Base-by-base conservation (phyloP, 1,284 basidiomycete genomes). In the Cryptococcus depauperatus region DNA sequence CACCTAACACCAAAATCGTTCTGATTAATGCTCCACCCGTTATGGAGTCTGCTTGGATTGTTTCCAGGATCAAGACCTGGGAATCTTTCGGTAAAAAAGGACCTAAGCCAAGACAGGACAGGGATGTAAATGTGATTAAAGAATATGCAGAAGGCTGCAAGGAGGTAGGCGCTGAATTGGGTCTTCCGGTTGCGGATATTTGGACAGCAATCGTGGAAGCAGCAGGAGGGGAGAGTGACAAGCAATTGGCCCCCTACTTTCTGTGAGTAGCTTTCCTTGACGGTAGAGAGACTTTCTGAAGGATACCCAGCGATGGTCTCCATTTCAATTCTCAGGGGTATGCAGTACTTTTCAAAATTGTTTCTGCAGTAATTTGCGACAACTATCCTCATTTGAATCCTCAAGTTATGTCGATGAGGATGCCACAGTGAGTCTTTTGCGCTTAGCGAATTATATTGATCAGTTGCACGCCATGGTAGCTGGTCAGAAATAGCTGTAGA, bases 11-110 rank as follows among this genome's bases (percentile, higher is more conserved):
- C 33, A 76, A 77, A 41, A 76, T 93, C 52, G 70, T 93, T 40
- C 73, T 93, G 47, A 79, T 93, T 51, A 85, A 84, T 4, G 83
- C 88, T 13, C 87, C 90, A 3, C 90, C 90, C 2, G 75, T 91
- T 45, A 83, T 84, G 57, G 79, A 79, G 27, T 28, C 37, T 18
- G 44, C 72, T 30, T 74, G 78, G 59, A 69, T 78, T 37, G 64
- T 63, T 21, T 67, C 72, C 25, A 73, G 77, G 37, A 63, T 73
- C 33, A 77, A 77, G 28, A 72, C 50, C 37, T 61, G 59, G 59
- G 42, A 51, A 39, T 46, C 47, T 35, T 58, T 57, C 37, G 56
- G 55, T 1, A 45, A 49, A 62, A 46, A 69, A 60, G 59, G 55
- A 27, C 38, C 45, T 29, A 43, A 52, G 32, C 44, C 47, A 10